Evolutionary conservation across 257 asterid species (phyloP), one percentile per base, ranked within the genome.

Genomic region (Nicotiana noctiflora): DNA sequence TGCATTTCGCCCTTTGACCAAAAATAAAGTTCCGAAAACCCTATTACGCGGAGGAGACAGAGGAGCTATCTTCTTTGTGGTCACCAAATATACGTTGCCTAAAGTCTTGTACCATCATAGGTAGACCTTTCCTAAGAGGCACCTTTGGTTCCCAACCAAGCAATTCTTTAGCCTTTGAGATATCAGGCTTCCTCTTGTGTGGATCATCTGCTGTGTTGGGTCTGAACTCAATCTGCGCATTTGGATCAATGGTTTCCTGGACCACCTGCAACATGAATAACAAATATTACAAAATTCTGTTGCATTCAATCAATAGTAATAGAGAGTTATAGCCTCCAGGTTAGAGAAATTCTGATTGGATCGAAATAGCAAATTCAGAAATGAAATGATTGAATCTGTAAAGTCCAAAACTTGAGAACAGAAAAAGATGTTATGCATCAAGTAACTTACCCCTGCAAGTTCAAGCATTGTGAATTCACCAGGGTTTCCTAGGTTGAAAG

Each of bases 401-500:
- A 13, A 51, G 3, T 51, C 55, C 1, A 51, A 51, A 6, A 12
- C 55, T 51, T 13, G 17, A 51, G 18, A 51, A 51, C 5, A 51
- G 17, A 51, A 51, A 12, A 51, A 12, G 1, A 13, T 51, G 55
- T 11, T 0, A 3, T 49, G 61, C 6, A 0, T 23, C 46, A 6
- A 40, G 9, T 51, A 17, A 56, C 70, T 19, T 90, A 93, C 98
- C 97, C 93, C 86, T 82, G 98, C 98, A 81, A 95, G 97, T 85
- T 95, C 98, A 32, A 95, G 97, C 98, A 95, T 95, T 80, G 98
- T 95, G 76, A 95, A 95, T 91, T 95, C 98, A 34, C 97, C 98
- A 0, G 98, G 98, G 82, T 95, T 95, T 9, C 98, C 98, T 31
- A 95, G 95, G 86, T 95, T 95, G 91, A 95, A 95, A 60, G 98